phyloP scores from a whole-genome alignment of 2,329 filamentous ascomycete genomes.

The Botrytis elliptica region DNA sequence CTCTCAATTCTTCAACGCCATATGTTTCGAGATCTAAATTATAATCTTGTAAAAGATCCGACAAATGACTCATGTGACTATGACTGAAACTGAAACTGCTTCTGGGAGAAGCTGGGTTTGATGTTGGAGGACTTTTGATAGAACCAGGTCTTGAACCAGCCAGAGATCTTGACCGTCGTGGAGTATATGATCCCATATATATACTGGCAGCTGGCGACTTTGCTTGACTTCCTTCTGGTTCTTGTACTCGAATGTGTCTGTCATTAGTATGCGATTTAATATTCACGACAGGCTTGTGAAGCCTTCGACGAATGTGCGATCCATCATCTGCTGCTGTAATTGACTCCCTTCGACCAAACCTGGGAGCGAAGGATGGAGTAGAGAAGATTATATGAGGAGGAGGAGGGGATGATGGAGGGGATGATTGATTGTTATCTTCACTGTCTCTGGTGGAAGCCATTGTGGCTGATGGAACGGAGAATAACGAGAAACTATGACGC shows the following conservation, averaged over 20 bases:
- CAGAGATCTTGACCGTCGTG: slow-evolving; percentile 33
- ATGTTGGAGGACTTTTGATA: slow-evolving; percentile 28
- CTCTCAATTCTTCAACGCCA: slow-evolving; percentile 44
- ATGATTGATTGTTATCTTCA: slow-evolving; percentile 19
- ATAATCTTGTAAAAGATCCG: slow-evolving; percentile 38
- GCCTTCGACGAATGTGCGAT: slow-evolving; percentile 28
- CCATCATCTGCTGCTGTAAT: slow-evolving; percentile 20
- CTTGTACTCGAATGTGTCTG: slow-evolving; percentile 35
- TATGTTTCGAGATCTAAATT: slow-evolving; percentile 44
- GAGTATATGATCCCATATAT: slow-evolving; percentile 39
- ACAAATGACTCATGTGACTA: slow-evolving; percentile 30
- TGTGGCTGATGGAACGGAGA: slow-evolving; percentile 7
- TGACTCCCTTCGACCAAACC: slow-evolving; percentile 3
- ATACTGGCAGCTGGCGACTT: slow-evolving; percentile 35
- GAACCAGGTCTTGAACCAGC: slow-evolving; percentile 18
- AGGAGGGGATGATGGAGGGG: slow-evolving; percentile 15
- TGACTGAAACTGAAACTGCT: slow-evolving; percentile 35
- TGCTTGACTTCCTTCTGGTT: slow-evolving; percentile 26
- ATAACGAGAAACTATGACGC: slow-evolving; percentile 1
- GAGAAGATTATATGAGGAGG: slow-evolving; percentile 29
- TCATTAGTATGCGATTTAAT: slow-evolving; percentile 20
- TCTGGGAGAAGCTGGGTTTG: slow-evolving; percentile 32
- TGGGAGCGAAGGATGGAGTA: slow-evolving; percentile 21
- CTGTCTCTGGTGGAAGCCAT: slow-evolving; percentile 28
- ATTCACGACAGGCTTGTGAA: slow-evolving; percentile 10